Evolutionary conservation across 2,329 filamentous ascomycete species (phyloP).

Genomic region (Penicillium sclerotiorum): DNA sequence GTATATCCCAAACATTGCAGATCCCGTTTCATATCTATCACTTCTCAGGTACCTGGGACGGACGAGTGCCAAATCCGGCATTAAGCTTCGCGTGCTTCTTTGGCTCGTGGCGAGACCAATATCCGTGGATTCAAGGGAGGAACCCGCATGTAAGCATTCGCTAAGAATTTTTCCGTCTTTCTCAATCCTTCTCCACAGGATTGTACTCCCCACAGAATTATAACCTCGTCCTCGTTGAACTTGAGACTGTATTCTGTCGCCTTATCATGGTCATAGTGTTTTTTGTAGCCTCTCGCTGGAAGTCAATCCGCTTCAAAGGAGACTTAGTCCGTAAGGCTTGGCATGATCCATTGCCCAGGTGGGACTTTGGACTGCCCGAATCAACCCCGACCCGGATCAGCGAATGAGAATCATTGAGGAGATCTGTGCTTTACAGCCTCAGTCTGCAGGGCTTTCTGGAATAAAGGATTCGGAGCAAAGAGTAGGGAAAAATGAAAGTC

Average conservation of each 20-base stretch:
- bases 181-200: neutral
- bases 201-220: neutral
- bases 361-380: slow-evolving; percentile 3
- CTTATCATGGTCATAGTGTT: neutral
- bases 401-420: slow-evolving; percentile 9
- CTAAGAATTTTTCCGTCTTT: no score
- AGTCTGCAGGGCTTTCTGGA: neutral
- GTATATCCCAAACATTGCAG: slow-evolving; percentile 3
- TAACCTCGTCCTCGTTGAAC: neutral
- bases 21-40: slow-evolving; percentile 12
- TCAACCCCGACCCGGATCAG: slow-evolving; percentile 1
- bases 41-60: neutral
- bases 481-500: neutral
- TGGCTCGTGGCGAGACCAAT: slow-evolving; percentile 7
- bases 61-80: no score
- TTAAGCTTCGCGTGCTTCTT: slow-evolving; percentile 10
- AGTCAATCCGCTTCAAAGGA: neutral
- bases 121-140: neutral
- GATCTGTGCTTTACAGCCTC: slow-evolving; percentile 9
- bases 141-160: no score
- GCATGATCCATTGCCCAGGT: slow-evolving; percentile 9
- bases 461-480: neutral
- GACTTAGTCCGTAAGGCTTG: slow-evolving; percentile 9
- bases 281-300: neutral
- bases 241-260: neutral